Percentiles rank a stretch among this genome's conserved stretches.
These are phyloP conservation scores for Baorangia bicolor DNA, from an alignment of 768 basidiomycete genomes.

Conservation along the genomic window DNA sequence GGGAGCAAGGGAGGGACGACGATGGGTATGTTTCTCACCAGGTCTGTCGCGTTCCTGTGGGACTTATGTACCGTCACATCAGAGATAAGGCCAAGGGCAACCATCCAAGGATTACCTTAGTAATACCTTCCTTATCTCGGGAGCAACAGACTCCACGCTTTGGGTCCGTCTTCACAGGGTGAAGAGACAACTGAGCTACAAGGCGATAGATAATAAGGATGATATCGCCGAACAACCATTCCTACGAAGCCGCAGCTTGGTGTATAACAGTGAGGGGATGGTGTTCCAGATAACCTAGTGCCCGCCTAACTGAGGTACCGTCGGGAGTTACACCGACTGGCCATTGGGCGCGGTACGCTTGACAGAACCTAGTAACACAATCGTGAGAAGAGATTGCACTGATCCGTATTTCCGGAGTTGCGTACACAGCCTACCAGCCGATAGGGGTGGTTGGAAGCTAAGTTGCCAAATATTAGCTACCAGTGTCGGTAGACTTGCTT, in stretches of 20 bases:
- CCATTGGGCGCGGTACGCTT: too few species aligned
- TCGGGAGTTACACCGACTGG: too few species aligned
- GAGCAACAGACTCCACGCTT: neutral
- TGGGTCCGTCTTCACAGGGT: neutral
- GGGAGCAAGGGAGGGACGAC: too few species aligned
- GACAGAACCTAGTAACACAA: too few species aligned
- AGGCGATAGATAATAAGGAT: neutral
- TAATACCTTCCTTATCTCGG: slow-evolving; percentile 19
- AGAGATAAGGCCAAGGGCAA: slow-evolving; percentile 20
- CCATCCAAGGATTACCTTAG: neutral
- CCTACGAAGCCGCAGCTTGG: neutral
- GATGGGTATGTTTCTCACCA: too few species aligned
- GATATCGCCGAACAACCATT: neutral
- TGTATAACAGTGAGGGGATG: neutral
- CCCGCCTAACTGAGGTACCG: neutral
- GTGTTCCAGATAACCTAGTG: neutral
- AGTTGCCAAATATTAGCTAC: too few species aligned
- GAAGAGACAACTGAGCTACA: neutral
- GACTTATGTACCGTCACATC: neutral
- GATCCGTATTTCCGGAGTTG: too few species aligned
- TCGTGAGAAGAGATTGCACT: neutral
- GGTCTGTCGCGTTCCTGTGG: too few species aligned
- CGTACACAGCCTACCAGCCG: too few species aligned
- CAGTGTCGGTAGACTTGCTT: too few species aligned
- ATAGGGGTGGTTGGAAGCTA: too few species aligned